Evolutionary conservation across 495 filamentous ascomycete species (phyloP), one percentile per base, ranked within the genome.

Genomic region (Cudoniella acicularis): DNA sequence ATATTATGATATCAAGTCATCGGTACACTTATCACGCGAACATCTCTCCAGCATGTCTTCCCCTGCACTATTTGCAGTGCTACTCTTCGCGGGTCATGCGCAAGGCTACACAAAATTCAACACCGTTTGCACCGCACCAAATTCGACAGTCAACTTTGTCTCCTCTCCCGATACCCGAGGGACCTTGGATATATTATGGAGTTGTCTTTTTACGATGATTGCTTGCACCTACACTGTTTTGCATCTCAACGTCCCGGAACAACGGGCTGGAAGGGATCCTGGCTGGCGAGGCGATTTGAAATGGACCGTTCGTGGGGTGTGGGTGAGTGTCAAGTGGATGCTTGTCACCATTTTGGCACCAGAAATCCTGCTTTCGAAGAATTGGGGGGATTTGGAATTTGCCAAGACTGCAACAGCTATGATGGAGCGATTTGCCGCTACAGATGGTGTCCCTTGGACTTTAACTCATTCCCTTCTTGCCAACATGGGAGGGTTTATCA

Each of bases 401-500:
- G 61, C 67, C 2, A 41, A 54, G 16, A 6, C 40, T 17, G 24
- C 49, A 8, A 41, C 21, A 18, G n/a, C 51, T 2, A 1, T 30
- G 21, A 26, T 68, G 41, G 17, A 30, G 18, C 9, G 53, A 17
- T 36, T 54, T 3, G 52, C 52, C n/a, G 36, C 41, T 2, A 8
- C 43, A 49, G 65, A 52, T 64, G 45, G 60, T 13, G 46, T 56
- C 10, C 25, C 59, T 6, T 75, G 71, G 73, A 69, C 65, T 10
- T 55, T 70, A 53, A 67, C 64, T 20, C 74, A 77, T 51, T 64
- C 68, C 4, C 72, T 67, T 51, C 72, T 72, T 54, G 73, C 74
- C 16, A 73, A 75, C 48, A 74, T 76, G 71, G 72, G 73, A 18
- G 73, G 72, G 2, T 76, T 76, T 54, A 47, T 69, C 1, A 47